Conservation (phyloP, 352 stramenopile species). For the Phytophthora tentaculata region DNA sequence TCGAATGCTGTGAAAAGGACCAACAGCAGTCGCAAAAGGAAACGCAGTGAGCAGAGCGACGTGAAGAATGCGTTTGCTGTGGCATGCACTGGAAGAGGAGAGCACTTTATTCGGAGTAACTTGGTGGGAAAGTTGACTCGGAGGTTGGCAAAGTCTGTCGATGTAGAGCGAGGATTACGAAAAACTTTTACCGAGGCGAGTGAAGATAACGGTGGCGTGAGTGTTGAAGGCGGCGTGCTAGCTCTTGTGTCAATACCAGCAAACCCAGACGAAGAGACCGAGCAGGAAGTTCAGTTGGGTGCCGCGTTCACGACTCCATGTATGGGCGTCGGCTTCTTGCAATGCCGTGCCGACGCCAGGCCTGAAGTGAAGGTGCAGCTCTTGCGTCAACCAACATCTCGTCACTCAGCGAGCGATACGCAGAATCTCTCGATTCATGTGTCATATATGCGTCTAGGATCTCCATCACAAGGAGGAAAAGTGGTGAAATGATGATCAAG, state of each 20-base stretch:
- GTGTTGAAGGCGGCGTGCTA: constrained; percentile 64
- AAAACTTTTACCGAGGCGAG: constrained; percentile 42
- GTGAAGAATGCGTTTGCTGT: constrained; percentile 53
- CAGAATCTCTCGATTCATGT: constrained; percentile 37
- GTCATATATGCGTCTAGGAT: constrained; percentile 26
- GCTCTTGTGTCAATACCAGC: constrained; percentile 29
- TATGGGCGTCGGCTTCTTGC: constrained; percentile 68
- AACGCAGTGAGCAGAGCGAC: constrained; percentile 12
- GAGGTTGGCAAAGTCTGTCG: constrained; percentile 31
- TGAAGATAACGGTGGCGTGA: constrained; percentile 42
- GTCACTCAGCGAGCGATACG: background rate
- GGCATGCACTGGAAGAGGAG: constrained; percentile 66
- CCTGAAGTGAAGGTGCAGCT: constrained; percentile 53
- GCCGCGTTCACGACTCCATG: constrained; percentile 69
- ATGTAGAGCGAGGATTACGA: constrained; percentile 38
- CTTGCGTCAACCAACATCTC: constrained; percentile 38
- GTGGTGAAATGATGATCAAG: background rate
- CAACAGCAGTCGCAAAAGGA: constrained; percentile 22
- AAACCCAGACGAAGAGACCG: background rate
- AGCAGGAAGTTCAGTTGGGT: constrained; percentile 46
- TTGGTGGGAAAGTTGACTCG: constrained; percentile 44
- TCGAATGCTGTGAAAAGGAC: constrained; percentile 31
- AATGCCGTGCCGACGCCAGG: constrained; percentile 19
- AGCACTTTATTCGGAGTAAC: constrained; percentile 67
- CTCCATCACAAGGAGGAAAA: background rate